These are phyloP conservation scores for Pleurostoma richardsiae DNA, from an alignment of 2,329 filamentous ascomycete genomes.

Conservation along the genomic window DNA sequence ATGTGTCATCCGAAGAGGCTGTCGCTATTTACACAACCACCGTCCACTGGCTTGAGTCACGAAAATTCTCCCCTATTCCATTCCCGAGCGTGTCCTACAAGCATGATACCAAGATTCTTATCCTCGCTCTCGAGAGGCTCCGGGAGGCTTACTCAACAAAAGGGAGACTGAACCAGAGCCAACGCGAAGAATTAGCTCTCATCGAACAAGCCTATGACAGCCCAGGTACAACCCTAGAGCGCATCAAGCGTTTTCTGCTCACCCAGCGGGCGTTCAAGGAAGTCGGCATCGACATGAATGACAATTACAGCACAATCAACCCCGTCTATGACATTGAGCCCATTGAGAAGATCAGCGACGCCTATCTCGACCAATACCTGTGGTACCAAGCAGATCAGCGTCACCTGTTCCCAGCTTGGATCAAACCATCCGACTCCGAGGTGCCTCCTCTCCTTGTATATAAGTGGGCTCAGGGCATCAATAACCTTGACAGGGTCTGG, in stretches of 20 bases:
- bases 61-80: conserved; percentile 97
- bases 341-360: conserved; percentile 98
- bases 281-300: conserved; percentile 99
- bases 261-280: conserved; percentile 99
- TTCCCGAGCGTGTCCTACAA: conserved; percentile 99
- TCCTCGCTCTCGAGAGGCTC: conserved; percentile 86
- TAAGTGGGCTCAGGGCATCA: conserved; percentile 99
- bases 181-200: conserved; percentile 90
- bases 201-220: conserved; percentile 99
- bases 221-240: conserved; percentile 88
- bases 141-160: conserved; percentile 97
- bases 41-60: conserved; percentile 96
- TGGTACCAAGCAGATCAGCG: conserved; percentile 99
- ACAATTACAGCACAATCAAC: conserved; percentile 99
- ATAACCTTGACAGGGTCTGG: conserved; percentile 95
- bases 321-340: conserved; percentile 98
- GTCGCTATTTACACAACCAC: conserved; percentile 99
- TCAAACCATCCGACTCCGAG: conserved; percentile 97
- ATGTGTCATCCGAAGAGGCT: conserved; percentile 96
- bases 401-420: conserved; percentile 96
- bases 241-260: conserved; percentile 95
- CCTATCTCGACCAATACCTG: conserved; percentile 95
- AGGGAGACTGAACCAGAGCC: conserved; percentile 91
- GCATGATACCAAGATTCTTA: conserved; percentile 98
- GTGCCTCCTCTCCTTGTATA: conserved; percentile 91